Percentiles rank a stretch among this genome's conserved stretches.
phyloP scores from a whole-genome alignment of 2,329 filamentous ascomycete species.

The Monosporascus sp. region DNA sequence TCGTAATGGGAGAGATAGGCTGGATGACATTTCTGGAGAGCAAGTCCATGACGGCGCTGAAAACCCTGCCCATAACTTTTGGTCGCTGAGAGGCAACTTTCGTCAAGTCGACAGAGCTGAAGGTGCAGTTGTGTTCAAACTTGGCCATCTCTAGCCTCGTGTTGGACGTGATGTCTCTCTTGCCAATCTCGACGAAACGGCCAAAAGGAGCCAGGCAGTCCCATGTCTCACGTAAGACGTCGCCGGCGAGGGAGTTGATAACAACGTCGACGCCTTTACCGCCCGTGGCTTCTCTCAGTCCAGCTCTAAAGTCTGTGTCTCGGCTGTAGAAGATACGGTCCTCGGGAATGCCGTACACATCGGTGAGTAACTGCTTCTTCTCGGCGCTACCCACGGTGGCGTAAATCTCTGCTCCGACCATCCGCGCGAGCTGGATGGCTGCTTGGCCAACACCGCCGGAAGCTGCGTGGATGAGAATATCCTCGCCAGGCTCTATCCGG shows the following conservation, averaged over 20 bases:
- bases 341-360: constrained; percentile 21
- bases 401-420: constrained; percentile 20
- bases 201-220: constrained; percentile 28
- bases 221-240: constrained; percentile 25
- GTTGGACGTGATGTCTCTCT: constrained; percentile 27
- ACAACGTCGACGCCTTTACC: constrained; percentile 26
- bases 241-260: constrained; percentile 26
- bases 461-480: constrained; percentile 14
- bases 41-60: too few relatives aligned
- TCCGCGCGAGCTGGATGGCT: constrained; percentile 11
- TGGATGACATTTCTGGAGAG: too few relatives aligned
- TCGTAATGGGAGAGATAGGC: too few relatives aligned
- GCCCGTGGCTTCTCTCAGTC: constrained; percentile 17
- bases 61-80: too few relatives aligned
- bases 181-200: constrained; percentile 5
- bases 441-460: constrained; percentile 13
- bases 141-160: constrained; percentile 31
- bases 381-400: constrained; percentile 22
- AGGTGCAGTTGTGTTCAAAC: constrained; percentile 20
- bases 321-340: constrained; percentile 26
- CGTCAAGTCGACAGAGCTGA: constrained; percentile 6
- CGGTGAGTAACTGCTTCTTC: constrained; percentile 23
- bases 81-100: constrained; percentile 1
- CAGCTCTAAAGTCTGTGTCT: constrained; percentile 22
- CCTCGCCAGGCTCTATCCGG: constrained; percentile 11